Evolutionary conservation across 2,329 filamentous ascomycete genomes (phyloP), one percentile per base, ranked within the genome.

Genomic region (Xylariaceae sp.): DNA sequence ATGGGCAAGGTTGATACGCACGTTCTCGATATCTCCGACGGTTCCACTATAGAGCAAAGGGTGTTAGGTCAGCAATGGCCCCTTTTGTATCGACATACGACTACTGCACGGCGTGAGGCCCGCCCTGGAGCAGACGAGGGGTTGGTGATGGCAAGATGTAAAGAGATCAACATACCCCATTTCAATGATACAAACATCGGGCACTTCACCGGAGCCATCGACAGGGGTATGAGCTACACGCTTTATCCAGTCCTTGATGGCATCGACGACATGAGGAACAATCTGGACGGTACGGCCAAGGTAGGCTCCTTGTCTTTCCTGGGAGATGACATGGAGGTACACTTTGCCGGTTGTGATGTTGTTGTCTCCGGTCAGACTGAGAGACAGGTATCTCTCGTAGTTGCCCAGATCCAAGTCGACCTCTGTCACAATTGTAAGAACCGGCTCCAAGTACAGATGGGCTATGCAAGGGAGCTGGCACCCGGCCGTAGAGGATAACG

Each of bases 331-430:
- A 69, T 89, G 85, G 71, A 90, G 82, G 77, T 97, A 97, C 67
- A 97, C 91, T 79, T 97, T 97, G 72, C 94, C 94, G 4, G 93
- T 96, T 2, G 94, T 99, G 75, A 99, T 96, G 76, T 97, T 97
- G 79, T 93, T 91, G 68, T 96, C 92, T 62, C 87, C 82, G 7
- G 86, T 90, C 62, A 97, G 81, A 57, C 87, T 89, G 65, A 93
- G 87, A 70, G 88, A 87, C 57, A 96, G 86, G 72, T 96, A 96
- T 42, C 75, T 72, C 60, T 83, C 80, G 67, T 83, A 84, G 71
- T 83, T 83, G 17, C 82, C 82, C 50, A 85, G 75, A 67, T 85
- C 82, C 10, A 83, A 71, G 67, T 83, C 81, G 45, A 72, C 73
- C 69, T 79, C 72, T 64, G 11, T 13, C 34, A n/a, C 17, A n/a